Percentiles rank a stretch among this genome's conserved stretches.
Evolutionary conservation across 1,139 yeast species (phyloP).

Genomic region (Scheffersomyces stambukii): DNA sequence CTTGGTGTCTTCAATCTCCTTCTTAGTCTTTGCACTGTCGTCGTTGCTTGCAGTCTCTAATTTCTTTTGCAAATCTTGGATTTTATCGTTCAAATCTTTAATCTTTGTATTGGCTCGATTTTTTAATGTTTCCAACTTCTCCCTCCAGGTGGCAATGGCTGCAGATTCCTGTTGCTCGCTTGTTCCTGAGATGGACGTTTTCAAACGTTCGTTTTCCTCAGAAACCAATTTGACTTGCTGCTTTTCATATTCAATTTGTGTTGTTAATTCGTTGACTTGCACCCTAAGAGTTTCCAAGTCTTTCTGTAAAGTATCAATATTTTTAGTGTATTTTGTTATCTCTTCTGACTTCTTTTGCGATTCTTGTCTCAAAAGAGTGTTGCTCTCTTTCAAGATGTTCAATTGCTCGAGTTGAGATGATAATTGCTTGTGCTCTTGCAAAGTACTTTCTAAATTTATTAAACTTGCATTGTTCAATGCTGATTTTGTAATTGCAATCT

Average conservation of each 20-base stretch:
- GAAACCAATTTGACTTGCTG: constrained; percentile 30
- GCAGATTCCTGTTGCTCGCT: constrained; percentile 2
- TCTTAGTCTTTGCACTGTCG: constrained; percentile 6
- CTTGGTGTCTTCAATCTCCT: constrained; percentile 9
- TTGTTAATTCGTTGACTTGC: constrained; percentile 18
- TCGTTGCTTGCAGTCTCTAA: constrained; percentile 1
- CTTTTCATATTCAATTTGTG: constrained; percentile 26
- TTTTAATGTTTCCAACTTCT: neutral
- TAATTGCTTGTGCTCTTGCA: constrained; percentile 50
- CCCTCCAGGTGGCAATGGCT: constrained; percentile 1
- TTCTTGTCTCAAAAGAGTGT: constrained; percentile 61
- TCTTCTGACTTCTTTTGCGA: constrained; percentile 20
- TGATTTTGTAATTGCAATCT: constrained; percentile 40
- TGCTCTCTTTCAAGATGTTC: constrained; percentile 71
- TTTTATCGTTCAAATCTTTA: too few relatives aligned
- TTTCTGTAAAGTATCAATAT: constrained; percentile 13
- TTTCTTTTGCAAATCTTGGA: too few relatives aligned
- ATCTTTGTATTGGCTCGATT: neutral
- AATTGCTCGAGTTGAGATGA: constrained; percentile 63
- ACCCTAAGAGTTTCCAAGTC: constrained; percentile 19
- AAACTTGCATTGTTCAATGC: constrained; percentile 38
- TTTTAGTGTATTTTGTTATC: constrained; percentile 20
- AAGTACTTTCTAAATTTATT: constrained; percentile 33
- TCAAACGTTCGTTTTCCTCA: constrained; percentile 38
- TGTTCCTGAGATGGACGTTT: constrained; percentile 10